phyloP scores from a whole-genome alignment of 768 basidiomycete genomes.

The Amylocystis lapponica region DNA sequence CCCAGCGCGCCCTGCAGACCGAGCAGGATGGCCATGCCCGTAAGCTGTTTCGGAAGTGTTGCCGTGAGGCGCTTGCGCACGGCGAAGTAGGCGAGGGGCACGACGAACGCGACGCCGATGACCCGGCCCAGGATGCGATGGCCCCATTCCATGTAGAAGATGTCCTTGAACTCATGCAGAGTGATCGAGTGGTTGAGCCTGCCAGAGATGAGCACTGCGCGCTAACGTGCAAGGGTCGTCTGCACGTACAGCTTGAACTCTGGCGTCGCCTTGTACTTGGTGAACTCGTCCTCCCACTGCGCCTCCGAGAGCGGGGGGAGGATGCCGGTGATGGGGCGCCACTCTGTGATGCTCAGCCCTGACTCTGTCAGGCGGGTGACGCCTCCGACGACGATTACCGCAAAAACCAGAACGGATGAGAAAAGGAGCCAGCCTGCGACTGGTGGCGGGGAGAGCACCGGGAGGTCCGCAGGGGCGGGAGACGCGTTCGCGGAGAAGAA shows the following conservation, averaged over 20 bases:
- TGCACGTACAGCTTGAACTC: constrained; percentile 87
- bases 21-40: constrained; percentile 72
- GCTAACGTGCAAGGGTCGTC: neutral
- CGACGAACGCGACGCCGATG: constrained; percentile 77
- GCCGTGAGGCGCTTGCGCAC: constrained; percentile 62
- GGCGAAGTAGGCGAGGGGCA: constrained; percentile 79
- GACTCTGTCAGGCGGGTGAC: constrained; percentile 96
- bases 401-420: constrained; percentile 83
- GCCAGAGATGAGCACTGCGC: neutral
- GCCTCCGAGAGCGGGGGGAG: constrained; percentile 71
- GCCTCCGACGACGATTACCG: constrained; percentile 92
- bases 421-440: constrained; percentile 83
- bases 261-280: constrained; percentile 90
- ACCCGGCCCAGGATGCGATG: constrained; percentile 91
- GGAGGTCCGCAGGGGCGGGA: constrained; percentile 29
- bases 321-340: constrained; percentile 88
- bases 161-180: constrained; percentile 88
- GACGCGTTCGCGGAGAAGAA: constrained; percentile 35
- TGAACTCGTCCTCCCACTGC: constrained; percentile 86
- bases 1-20: constrained; percentile 90
- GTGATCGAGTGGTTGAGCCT: constrained; percentile 89
- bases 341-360: constrained; percentile 96
- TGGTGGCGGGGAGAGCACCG: constrained; percentile 56
- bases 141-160: constrained; percentile 98
- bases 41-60: constrained; percentile 55